Conservation (phyloP, 805 yeast species). For the Metschnikowia dekortorum region DNA sequence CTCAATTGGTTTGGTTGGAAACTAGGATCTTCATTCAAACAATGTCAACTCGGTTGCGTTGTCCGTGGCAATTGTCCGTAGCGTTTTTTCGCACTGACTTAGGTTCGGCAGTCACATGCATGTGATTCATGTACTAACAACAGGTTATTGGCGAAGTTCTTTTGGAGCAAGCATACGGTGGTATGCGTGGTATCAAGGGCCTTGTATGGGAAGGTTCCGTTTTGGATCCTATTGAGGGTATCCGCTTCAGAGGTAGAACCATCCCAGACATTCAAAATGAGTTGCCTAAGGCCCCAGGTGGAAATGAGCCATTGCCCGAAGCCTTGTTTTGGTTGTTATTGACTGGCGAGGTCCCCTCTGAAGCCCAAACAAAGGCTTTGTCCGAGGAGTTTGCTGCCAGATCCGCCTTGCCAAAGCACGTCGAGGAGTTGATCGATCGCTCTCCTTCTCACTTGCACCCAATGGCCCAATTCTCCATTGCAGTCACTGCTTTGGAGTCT, state of each 20-base stretch:
- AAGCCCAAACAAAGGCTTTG: constrained; percentile 51
- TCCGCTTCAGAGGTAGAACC: constrained; percentile 73
- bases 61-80: constrained; percentile 1
- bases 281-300: constrained; percentile 58
- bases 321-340: constrained; percentile 74
- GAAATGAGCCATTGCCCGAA: constrained; percentile 66
- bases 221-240: constrained; percentile 72
- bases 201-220: constrained; percentile 79
- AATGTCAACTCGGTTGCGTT: not conserved
- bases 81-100: constrained; percentile 5
- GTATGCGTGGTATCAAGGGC: constrained; percentile 75
- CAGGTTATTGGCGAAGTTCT: constrained; percentile 43
- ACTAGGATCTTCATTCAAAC: not conserved
- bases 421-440: constrained; percentile 54
- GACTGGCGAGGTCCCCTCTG: constrained; percentile 69
- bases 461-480: constrained; percentile 79
- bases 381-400: constrained; percentile 60
- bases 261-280: constrained; percentile 65
- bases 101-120: not conserved
- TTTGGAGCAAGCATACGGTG: constrained; percentile 47
- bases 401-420: constrained; percentile 61
- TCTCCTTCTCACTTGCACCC: constrained; percentile 72
- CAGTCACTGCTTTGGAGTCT: constrained; percentile 66
- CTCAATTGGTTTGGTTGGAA: not conserved
- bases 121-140: constrained; percentile 15